Evolutionary conservation across 78 protist species (phyloP).

Genomic region (Protostelium mycophagum): DNA sequence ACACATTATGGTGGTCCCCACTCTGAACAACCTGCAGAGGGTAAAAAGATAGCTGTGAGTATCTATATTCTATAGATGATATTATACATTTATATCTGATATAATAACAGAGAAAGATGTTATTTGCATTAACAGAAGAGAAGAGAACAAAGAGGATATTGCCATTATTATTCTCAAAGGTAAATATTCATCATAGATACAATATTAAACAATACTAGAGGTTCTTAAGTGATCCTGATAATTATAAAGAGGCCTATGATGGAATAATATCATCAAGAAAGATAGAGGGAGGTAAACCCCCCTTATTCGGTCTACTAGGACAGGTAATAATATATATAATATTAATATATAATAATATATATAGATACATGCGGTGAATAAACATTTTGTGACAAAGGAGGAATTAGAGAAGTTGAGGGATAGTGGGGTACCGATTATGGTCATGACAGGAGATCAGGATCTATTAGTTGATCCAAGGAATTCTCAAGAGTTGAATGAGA

Average conservation of each 20-base stretch:
- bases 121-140: not conserved
- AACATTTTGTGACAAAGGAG: not conserved
- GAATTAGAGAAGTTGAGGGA: not conserved
- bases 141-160: not conserved
- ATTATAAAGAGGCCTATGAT: not conserved
- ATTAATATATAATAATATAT: no score
- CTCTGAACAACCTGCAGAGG: not conserved
- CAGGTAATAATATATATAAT: not conserved
- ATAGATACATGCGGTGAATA: not conserved
- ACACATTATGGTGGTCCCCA: not conserved
- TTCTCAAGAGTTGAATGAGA: not conserved
- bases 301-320: not conserved
- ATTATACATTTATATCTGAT: not conserved
- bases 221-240: not conserved
- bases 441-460: not conserved
- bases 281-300: not conserved
- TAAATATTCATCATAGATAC: no score
- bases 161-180: not conserved
- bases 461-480: not conserved
- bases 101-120: not conserved
- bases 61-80: not conserved
- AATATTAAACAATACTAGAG: no score
- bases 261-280: not conserved
- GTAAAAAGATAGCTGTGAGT: not conserved
- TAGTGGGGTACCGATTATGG: not conserved